Base-by-base conservation (phyloP, 2,329 filamentous ascomycete genomes). In the Stagonosporopsis rhizophila region DNA sequence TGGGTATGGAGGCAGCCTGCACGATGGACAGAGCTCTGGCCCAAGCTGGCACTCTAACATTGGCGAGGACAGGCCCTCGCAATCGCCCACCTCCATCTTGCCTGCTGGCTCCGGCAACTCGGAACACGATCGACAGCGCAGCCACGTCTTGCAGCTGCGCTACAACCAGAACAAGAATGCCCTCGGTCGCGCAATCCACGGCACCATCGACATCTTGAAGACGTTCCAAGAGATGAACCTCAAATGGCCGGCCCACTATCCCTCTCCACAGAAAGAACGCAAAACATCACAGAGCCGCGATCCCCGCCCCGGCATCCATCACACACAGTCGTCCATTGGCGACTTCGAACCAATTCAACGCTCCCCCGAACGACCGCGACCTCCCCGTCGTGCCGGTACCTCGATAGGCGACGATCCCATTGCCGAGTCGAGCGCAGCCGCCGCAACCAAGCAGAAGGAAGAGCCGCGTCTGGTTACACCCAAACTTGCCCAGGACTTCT, bases 401-500 rank as follows among this genome's bases (percentile, higher is more conserved):
- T 87, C 87, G 1, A 72, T 89, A 23, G 84, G 86, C 60, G 78
- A 83, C 32, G 78, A 79, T 41, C 73, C 82, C 9, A 83, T 69
- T n/a, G 73, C 86, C 28, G 92, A 96, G 75, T 92, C 90, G 6
- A 96, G 91, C 75, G 85, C 83, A 59, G 79, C 84, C 19, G 87
- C 85, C n/a, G 86, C 90, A 66, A 81, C 79, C 52, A 86, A 87
- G 60, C 73, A 81, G 32, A 75, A 78, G 3, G 76, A 84, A 9
- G 92, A 96, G 71, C 94, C 94, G 14, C 84, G 95, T 62, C 82
- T 99, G 22, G 89, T 98, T 59, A 92, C 92, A 1, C 91, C 92
- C 27, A 92, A 98, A 75, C 92, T 98, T 61, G 91, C 93, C 3
- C 92, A 96, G 64, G 93, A 99, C 70, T 97, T 98, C 68, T 98